Base-by-base conservation (phyloP, 2,329 filamentous ascomycete species). In the Talaromyces sp. region DNA sequence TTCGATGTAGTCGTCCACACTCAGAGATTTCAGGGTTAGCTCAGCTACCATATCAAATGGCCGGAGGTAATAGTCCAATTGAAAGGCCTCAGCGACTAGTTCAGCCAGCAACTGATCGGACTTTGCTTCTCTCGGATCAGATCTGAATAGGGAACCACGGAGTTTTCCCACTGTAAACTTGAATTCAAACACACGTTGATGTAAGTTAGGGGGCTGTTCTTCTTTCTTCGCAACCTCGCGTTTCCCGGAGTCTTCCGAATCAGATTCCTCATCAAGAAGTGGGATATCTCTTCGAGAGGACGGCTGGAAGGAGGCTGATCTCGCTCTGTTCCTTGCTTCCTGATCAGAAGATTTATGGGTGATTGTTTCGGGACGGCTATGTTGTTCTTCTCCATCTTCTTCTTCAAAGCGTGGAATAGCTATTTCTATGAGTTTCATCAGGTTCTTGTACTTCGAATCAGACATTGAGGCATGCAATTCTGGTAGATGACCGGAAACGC, bases 391-490 rank as follows among this genome's bases (percentile, higher is more conserved):
- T 1, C 82, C 80, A 37, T 59, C 67, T 16, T 82, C 67, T 16
- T 82, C 80, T 28, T 86, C 84, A 63, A 98, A 88, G 65, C 90
- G 93, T 1, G 95, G 96, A 64, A 99, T 91, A 0, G 95, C 93
- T 62, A 96, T 92, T 64, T 99, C 93, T 65, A 99, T 93, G 48
- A 99, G 83, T 69, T 88, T 93, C 95, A 99, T 99, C 64, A 99
- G 76, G 52, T 87, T 93, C 79, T 98, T 99, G 81, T 99, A 99
- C 74, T 99, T 99, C 40, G 87, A 87, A 70, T 99, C 96, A 0
- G 95, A 98, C 40, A 96, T 88, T 0, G 90, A 91, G 11, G 91
- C 95, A 74, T 98, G 93, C 1, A 99, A 82, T 59, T 98, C 88
- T 0, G 96, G 95, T 60, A 99, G 82, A 69, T 96, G 92, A 1